phyloP scores from a whole-genome alignment of 1,139 yeast genomes.

The Tardiomyces digboiensis region DNA sequence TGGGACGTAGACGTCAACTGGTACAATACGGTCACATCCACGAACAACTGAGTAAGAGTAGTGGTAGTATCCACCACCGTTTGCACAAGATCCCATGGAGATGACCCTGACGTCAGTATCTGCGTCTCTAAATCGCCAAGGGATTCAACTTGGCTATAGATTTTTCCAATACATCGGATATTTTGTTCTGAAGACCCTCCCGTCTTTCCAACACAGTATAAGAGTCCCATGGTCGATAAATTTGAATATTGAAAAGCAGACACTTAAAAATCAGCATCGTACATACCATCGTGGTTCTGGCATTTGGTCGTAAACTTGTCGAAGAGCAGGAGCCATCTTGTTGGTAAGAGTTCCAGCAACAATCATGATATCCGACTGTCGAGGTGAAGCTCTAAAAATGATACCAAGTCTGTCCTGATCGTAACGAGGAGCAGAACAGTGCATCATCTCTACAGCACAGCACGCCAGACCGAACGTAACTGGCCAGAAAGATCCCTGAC shows the following conservation, averaged over 20 bases:
- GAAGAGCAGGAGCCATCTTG: slow-evolving; percentile 89
- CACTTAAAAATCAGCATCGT: too few species aligned
- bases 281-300: slow-evolving; percentile 84
- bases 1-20: slow-evolving; percentile 87
- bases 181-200: too few species aligned
- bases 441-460: slow-evolving; percentile 97
- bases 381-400: slow-evolving; percentile 90
- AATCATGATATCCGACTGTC: slow-evolving; percentile 90
- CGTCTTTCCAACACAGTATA: too few species aligned
- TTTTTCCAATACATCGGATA: too few species aligned
- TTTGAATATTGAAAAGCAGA: neutral
- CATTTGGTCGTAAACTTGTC: slow-evolving; percentile 94
- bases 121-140: slow-evolving; percentile 34
- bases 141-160: too few species aligned
- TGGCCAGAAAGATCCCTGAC: slow-evolving; percentile 92
- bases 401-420: slow-evolving; percentile 92
- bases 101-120: too few species aligned
- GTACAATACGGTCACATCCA: slow-evolving; percentile 84
- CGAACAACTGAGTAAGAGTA: slow-evolving; percentile 84
- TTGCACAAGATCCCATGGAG: slow-evolving; percentile 93
- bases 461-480: slow-evolving; percentile 89
- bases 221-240: too few species aligned
- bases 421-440: slow-evolving; percentile 83
- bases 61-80: slow-evolving; percentile 92
- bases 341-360: slow-evolving; percentile 90